Conservation (phyloP, 2,329 filamentous ascomycete species). For the Cyanodermella asteris region DNA sequence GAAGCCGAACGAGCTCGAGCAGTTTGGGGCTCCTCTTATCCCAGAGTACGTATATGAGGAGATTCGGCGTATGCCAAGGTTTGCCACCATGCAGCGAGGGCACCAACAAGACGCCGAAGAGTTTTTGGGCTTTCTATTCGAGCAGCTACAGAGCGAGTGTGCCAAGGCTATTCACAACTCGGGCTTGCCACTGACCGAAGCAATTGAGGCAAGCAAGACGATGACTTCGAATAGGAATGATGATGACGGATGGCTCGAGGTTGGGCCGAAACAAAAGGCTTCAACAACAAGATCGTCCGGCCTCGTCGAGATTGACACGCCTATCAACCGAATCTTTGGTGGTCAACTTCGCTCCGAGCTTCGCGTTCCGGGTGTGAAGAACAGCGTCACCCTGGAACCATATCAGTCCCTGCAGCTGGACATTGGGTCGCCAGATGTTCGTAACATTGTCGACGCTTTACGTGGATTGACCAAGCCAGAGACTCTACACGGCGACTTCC, state of each 20-base stretch:
- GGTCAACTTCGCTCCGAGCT: conserved; percentile 80
- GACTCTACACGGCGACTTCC: conserved; percentile 65
- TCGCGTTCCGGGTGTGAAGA: conserved; percentile 63
- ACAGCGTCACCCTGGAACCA: conserved; percentile 77
- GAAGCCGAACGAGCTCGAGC: conserved; percentile 65
- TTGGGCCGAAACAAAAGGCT: conserved; percentile 75
- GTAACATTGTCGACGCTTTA: conserved; percentile 80
- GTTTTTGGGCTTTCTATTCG: conserved; percentile 79
- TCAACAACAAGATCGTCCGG: conserved; percentile 75
- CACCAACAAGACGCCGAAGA: conserved; percentile 97
- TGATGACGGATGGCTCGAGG: conserved; percentile 70
- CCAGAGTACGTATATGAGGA: conserved; percentile 92
- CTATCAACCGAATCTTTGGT: conserved; percentile 84
- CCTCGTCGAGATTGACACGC: conserved; percentile 47
- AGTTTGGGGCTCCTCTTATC: conserved; percentile 75
- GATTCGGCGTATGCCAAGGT: conserved; percentile 66
- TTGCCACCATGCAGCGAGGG: conserved; percentile 80
- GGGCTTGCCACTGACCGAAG: no score
- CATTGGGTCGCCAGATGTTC: conserved; percentile 67
- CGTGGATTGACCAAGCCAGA: conserved; percentile 68
- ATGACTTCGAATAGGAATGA: no score
- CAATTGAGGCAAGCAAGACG: no score
- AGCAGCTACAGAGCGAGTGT: conserved; percentile 86
- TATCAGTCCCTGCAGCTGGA: conserved; percentile 91
- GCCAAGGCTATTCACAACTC: conserved; percentile 56